phyloP scores from a whole-genome alignment of 495 filamentous ascomycete genomes.

The Cladorrhinum samala region DNA sequence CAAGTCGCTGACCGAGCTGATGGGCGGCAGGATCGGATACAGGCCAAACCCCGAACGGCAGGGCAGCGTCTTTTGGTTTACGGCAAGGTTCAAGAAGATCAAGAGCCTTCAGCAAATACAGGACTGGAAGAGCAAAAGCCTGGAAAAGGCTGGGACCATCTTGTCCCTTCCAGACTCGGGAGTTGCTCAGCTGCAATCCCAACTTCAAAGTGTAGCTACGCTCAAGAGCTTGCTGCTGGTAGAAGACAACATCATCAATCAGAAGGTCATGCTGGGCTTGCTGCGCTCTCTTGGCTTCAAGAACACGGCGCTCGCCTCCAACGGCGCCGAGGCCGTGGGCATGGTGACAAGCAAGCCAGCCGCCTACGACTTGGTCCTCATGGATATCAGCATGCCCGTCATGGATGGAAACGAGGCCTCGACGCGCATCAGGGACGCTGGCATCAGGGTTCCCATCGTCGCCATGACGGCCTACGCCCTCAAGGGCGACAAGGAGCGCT shows the following conservation, averaged over 20 bases:
- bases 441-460: conserved; percentile 50
- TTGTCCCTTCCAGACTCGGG: conserved; percentile 13
- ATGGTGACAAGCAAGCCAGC: conserved; percentile 45
- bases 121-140: conserved; percentile 16
- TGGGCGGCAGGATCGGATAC: conserved; percentile 61
- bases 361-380: conserved; percentile 50
- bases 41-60: conserved; percentile 44
- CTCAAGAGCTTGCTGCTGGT: conserved; percentile 48
- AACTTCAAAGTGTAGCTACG: conserved; percentile 17
- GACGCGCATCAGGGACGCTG: conserved; percentile 28
- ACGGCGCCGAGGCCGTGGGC: conserved; percentile 53
- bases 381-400: conserved; percentile 50
- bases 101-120: conserved; percentile 26
- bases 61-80: conserved; percentile 59
- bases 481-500: conserved; percentile 53
- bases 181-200: conserved; percentile 10
- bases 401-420: conserved; percentile 41
- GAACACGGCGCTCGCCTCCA: conserved; percentile 46
- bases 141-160: conserved; percentile 4
- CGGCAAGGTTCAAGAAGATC: conserved; percentile 44
- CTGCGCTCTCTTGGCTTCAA: conserved; percentile 49
- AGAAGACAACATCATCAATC: conserved; percentile 59
- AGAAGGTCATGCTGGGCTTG: conserved; percentile 56
- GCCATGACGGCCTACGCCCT: conserved; percentile 61
- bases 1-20: conserved; percentile 63